Conservation (phyloP, 306 rosid species). For the Rosa lucieae region DNA sequence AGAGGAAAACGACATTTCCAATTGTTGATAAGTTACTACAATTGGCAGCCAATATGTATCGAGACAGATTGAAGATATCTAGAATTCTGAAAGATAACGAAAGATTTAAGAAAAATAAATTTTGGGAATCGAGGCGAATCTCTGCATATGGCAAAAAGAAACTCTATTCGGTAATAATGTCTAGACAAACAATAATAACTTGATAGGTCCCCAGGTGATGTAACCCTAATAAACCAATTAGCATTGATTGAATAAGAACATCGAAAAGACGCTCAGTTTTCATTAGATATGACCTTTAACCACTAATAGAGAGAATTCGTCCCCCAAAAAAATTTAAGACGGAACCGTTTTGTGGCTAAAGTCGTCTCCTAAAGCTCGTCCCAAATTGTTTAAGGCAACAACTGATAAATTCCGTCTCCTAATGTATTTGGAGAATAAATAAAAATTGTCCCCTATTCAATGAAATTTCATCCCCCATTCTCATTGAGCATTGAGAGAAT, state of each 20-base stretch:
- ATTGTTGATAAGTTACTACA: neutral
- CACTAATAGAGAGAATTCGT: too few relatives aligned
- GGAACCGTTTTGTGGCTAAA: too few relatives aligned
- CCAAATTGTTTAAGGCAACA: too few relatives aligned
- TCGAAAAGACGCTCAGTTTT: neutral
- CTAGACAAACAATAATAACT: neutral
- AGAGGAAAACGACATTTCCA: neutral
- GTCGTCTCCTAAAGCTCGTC: too few relatives aligned
- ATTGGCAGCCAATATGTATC: neutral
- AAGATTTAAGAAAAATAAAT: neutral
- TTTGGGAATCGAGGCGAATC: neutral
- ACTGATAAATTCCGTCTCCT: too few relatives aligned
- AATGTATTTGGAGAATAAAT: too few relatives aligned
- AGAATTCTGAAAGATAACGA: neutral
- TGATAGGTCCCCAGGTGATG: neutral
- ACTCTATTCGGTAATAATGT: neutral
- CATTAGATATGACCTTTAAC: too few relatives aligned
- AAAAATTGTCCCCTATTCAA: too few relatives aligned
- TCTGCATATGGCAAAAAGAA: neutral
- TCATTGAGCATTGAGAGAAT: too few relatives aligned
- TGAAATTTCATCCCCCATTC: too few relatives aligned
- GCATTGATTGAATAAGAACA: neutral
- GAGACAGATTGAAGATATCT: neutral
- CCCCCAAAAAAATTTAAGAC: too few relatives aligned
- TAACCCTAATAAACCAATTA: neutral